Evolutionary conservation across 495 filamentous ascomycete genomes (phyloP).

Genomic region (Geoglossum glabrum): DNA sequence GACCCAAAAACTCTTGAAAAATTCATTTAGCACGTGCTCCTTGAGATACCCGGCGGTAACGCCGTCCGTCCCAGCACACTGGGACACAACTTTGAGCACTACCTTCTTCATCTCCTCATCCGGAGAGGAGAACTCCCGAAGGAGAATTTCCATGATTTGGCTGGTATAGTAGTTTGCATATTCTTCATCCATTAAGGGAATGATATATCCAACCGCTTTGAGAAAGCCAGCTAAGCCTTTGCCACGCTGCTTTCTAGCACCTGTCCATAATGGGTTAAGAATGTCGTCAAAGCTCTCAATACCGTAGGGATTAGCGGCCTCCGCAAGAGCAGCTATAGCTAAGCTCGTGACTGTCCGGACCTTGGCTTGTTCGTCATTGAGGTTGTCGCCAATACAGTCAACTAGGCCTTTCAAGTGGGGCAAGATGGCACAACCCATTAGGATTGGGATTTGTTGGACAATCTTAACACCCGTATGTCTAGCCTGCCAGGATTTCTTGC

Average conservation of each 20-base stretch:
- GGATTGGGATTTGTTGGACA: slow-evolving; percentile 96
- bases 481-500: slow-evolving; percentile 98
- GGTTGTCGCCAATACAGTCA: slow-evolving; percentile 85
- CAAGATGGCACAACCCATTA: slow-evolving; percentile 95
- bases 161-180: slow-evolving; percentile 98
- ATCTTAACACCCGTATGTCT: slow-evolving; percentile 99
- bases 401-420: slow-evolving; percentile 92
- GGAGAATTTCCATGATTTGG: slow-evolving; percentile 96
- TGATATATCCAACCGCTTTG: slow-evolving; percentile 95
- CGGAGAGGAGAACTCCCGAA: slow-evolving; percentile 86
- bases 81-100: slow-evolving; percentile 91
- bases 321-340: slow-evolving; percentile 86
- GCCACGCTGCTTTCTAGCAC: slow-evolving; percentile 82
- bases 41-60: slow-evolving; percentile 90
- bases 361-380: slow-evolving; percentile 95
- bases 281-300: slow-evolving; percentile 98
- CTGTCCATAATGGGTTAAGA: slow-evolving; percentile 91
- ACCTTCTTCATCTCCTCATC: slow-evolving; percentile 99
- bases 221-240: slow-evolving; percentile 92
- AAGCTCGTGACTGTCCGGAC: slow-evolving; percentile 90
- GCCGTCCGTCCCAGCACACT: slow-evolving; percentile 84
- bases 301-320: slow-evolving; percentile 95
- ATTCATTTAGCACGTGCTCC: slow-evolving; percentile 82
- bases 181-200: slow-evolving; percentile 98
- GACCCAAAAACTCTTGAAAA: slow-evolving; percentile 99